A percentile compares a stretch with the other conserved stretches of the same genome.
Evolutionary conservation across 2,329 filamentous ascomycete genomes (phyloP).

Genomic region (Camillea tinctor): DNA sequence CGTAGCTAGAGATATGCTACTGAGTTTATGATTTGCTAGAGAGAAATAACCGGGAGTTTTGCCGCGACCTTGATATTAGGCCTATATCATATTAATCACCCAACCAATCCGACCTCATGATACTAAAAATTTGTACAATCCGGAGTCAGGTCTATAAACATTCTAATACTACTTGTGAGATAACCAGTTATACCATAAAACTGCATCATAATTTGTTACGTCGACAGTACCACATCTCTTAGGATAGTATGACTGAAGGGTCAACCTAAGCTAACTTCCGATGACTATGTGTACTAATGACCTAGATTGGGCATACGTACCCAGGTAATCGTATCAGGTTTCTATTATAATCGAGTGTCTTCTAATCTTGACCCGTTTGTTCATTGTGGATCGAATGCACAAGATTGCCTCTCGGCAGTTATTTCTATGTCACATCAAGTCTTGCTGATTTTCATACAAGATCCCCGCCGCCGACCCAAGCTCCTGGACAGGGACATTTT

Average conservation of each 20-base stretch:
- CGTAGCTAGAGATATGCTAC: not conserved
- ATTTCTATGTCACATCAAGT: not conserved
- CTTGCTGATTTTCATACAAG: constrained; percentile 3
- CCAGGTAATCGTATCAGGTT: not conserved
- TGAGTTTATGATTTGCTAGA: not conserved
- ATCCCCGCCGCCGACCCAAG: not conserved
- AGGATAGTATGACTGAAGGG: not conserved
- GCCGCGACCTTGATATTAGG: not conserved
- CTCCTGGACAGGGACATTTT: not conserved
- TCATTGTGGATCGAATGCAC: not conserved
- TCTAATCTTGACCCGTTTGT: not conserved
- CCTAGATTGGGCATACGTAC: not conserved
- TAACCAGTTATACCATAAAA: too few species aligned
- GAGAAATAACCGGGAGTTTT: not conserved
- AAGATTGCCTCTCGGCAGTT: constrained; percentile 1
- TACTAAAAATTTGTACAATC: not conserved
- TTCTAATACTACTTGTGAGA: too few species aligned
- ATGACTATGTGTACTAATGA: not conserved
- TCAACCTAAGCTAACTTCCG: not conserved
- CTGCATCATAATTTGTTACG: not conserved
- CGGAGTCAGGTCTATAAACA: not conserved
- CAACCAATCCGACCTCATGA: not conserved
- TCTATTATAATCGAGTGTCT: not conserved
- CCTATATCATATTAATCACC: not conserved
- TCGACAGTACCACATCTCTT: not conserved